These are phyloP conservation scores for Exserohilum rostratum DNA, from an alignment of 2,329 filamentous ascomycete genomes.

Conservation along the genomic window DNA sequence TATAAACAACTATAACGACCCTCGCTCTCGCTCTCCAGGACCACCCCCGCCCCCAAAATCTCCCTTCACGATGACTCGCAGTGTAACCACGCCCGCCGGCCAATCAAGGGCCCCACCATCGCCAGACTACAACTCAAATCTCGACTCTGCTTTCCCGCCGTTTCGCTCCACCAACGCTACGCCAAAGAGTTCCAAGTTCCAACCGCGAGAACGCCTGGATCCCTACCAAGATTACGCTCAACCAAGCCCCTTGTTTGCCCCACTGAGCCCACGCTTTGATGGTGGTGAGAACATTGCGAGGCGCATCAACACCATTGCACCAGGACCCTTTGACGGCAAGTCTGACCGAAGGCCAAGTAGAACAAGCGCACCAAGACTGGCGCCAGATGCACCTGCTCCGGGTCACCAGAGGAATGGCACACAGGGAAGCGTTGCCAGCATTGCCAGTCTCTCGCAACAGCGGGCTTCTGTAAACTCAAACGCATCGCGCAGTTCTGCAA, in stretches of 20 bases:
- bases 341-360: constrained; percentile 40
- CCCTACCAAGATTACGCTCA: constrained; percentile 41
- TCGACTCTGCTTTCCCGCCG: constrained; percentile 61
- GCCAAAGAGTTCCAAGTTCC: constrained; percentile 28
- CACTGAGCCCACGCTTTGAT: constrained; percentile 56
- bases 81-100: constrained; percentile 42
- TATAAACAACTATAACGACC: constrained; percentile 36
- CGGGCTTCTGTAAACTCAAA: constrained; percentile 39
- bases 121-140: constrained; percentile 39
- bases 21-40: constrained; percentile 32
- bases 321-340: constrained; percentile 67
- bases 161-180: constrained; percentile 54
- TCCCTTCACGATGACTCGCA: constrained; percentile 42
- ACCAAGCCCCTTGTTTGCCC: constrained; percentile 51
- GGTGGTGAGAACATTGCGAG: constrained; percentile 59
- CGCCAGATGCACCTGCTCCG: constrained; percentile 33
- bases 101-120: constrained; percentile 44
- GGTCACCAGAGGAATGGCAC: constrained; percentile 46
- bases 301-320: constrained; percentile 69
- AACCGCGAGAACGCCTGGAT: constrained; percentile 30
- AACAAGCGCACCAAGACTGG: constrained; percentile 41
- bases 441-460: constrained; percentile 34
- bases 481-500: constrained; percentile 38
- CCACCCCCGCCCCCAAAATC: constrained; percentile 29
- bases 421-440: constrained; percentile 39